phyloP scores from a whole-genome alignment of 495 filamentous ascomycete genomes.

The Podospora conica region DNA sequence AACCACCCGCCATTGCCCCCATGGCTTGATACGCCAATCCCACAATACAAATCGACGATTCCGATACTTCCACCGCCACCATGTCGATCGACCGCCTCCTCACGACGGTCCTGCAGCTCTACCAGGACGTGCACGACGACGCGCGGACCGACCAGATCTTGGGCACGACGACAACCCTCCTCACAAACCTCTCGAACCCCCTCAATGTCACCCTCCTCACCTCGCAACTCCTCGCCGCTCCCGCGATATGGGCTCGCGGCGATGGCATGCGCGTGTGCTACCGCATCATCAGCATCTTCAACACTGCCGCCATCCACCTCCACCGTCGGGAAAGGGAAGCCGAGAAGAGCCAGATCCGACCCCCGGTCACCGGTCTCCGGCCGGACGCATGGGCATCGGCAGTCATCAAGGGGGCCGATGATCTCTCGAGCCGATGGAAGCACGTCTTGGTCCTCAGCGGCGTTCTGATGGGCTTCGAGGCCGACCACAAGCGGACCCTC shows the following conservation, averaged over 20 bases:
- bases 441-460: slow-evolving; percentile 78
- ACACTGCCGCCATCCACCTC: slow-evolving; percentile 67
- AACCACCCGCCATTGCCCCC: not conserved
- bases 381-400: slow-evolving; percentile 80
- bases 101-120: slow-evolving; percentile 43
- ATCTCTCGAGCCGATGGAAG: slow-evolving; percentile 79
- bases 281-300: slow-evolving; percentile 80
- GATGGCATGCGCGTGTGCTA: slow-evolving; percentile 68
- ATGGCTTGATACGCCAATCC: not conserved
- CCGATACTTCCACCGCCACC: not conserved
- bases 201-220: slow-evolving; percentile 85
- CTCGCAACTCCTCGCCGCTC: slow-evolving; percentile 79
- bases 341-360: slow-evolving; percentile 38
- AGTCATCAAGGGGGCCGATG: slow-evolving; percentile 76
- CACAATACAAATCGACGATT: not conserved
- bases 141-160: slow-evolving; percentile 55
- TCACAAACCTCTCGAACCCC: slow-evolving; percentile 80
- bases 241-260: slow-evolving; percentile 67
- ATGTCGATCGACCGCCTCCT: slow-evolving; percentile 50
- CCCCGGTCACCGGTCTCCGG: slow-evolving; percentile 43
- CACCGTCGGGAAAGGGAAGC: slow-evolving; percentile 50
- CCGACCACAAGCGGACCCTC: slow-evolving; percentile 57
- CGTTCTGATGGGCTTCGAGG: slow-evolving; percentile 74
- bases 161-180: slow-evolving; percentile 70
- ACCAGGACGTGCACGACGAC: slow-evolving; percentile 45